phyloP scores from a whole-genome alignment of 2,329 filamentous ascomycete genomes.

The Sporothrix phasma region DNA sequence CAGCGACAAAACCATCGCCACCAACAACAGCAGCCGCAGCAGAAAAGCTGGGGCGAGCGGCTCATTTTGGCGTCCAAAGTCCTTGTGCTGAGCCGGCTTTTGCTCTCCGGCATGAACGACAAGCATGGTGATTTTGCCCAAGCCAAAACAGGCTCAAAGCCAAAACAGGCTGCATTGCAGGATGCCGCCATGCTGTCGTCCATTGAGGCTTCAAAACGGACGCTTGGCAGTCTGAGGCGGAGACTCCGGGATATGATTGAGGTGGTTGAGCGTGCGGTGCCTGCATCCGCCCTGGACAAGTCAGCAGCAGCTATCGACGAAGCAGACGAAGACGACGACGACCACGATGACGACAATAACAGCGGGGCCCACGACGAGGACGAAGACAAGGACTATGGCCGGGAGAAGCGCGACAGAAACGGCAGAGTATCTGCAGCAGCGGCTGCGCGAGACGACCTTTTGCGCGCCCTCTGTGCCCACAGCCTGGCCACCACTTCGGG shows the following conservation, averaged over 20 bases:
- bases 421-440: background rate
- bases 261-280: slow-evolving; percentile 28
- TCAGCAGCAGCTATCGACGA: background rate
- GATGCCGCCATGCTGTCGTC: slow-evolving; percentile 28
- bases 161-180: background rate
- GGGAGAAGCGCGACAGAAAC: background rate
- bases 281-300: background rate
- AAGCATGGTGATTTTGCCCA: background rate
- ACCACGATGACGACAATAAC: background rate
- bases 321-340: background rate
- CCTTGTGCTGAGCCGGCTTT: slow-evolving; percentile 62
- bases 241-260: slow-evolving; percentile 59
- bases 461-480: slow-evolving; percentile 71
- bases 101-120: slow-evolving; percentile 60
- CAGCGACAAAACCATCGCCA: background rate
- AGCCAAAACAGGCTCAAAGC: background rate
- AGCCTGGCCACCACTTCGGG: slow-evolving; percentile 73
- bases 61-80: slow-evolving; percentile 57
- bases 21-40: slow-evolving; percentile 19
- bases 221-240: slow-evolving; percentile 49
- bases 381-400: background rate
- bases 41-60: slow-evolving; percentile 34
- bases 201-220: slow-evolving; percentile 54
- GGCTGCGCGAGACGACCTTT: slow-evolving; percentile 37
- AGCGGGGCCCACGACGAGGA: background rate